Conservation (phyloP, 2,329 filamentous ascomycete genomes). For the Beauveria pseudobassiana region DNA sequence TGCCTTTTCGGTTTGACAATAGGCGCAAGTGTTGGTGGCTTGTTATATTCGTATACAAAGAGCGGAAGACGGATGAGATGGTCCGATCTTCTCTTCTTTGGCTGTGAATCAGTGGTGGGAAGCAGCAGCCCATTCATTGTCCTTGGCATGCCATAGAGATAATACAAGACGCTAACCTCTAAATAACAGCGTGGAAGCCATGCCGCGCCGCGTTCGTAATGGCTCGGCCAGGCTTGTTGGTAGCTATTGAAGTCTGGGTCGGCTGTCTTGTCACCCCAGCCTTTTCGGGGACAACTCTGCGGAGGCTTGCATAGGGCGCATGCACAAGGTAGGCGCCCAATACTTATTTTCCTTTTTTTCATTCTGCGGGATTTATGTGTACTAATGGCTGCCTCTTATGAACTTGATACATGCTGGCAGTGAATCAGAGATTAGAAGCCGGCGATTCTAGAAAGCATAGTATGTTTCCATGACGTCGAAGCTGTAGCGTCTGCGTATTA, state of each 20-base stretch:
- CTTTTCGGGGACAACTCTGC: neutral
- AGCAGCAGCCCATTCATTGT: neutral
- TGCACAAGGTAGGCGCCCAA: neutral
- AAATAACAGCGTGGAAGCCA: neutral
- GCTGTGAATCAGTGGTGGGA: neutral
- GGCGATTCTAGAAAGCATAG: neutral
- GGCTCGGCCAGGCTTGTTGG: neutral
- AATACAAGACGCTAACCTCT: too few species aligned
- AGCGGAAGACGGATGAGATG: too few species aligned
- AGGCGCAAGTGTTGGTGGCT: neutral
- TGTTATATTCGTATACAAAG: neutral
- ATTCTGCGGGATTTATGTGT: neutral
- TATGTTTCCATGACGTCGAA: neutral
- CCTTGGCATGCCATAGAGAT: too few species aligned
- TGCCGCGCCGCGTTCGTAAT: neutral
- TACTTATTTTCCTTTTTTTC: neutral
- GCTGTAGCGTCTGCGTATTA: neutral
- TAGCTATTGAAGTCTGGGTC: neutral
- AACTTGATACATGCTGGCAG: neutral
- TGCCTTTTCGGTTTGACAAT: neutral
- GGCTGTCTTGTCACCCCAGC: neutral
- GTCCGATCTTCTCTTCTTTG: neutral
- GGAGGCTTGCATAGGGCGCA: neutral
- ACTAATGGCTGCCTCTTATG: neutral
- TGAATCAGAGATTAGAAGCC: neutral